Conservation (phyloP, 352 stramenopile genomes). For the Pythium apleroticum region DNA sequence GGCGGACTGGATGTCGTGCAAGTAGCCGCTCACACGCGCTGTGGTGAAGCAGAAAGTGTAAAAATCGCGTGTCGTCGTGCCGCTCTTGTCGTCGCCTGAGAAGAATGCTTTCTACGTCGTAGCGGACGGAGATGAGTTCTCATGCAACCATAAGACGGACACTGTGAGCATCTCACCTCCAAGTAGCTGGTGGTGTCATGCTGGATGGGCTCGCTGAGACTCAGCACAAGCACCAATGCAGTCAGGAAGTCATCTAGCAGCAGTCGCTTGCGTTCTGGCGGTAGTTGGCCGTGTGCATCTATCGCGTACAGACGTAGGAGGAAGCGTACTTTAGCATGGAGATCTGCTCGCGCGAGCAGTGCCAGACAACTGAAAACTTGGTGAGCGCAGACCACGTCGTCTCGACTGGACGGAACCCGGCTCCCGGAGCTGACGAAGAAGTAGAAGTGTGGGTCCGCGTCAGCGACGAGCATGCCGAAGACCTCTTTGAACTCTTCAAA, state of each 20-base stretch:
- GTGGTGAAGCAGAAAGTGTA: slow-evolving; percentile 67
- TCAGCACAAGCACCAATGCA: slow-evolving; percentile 43
- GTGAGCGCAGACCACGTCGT: slow-evolving; percentile 44
- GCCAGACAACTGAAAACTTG: slow-evolving; percentile 59
- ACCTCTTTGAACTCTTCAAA: slow-evolving; percentile 67
- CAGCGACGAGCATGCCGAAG: slow-evolving; percentile 68
- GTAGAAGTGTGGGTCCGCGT: slow-evolving; percentile 62
- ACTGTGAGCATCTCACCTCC: slow-evolving; percentile 27
- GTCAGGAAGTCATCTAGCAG: slow-evolving; percentile 46
- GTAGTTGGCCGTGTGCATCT: slow-evolving; percentile 41
- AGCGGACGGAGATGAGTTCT: not conserved
- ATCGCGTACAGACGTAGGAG: slow-evolving; percentile 53
- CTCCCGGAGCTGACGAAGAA: slow-evolving; percentile 45
- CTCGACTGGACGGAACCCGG: slow-evolving; percentile 9
- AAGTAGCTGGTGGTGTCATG: slow-evolving; percentile 27
- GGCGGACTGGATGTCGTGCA: slow-evolving; percentile 52
- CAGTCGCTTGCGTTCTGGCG: slow-evolving; percentile 38
- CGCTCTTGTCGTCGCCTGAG: slow-evolving; percentile 35
- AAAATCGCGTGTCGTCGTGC: slow-evolving; percentile 42
- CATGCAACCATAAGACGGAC: not conserved
- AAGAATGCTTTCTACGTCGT: slow-evolving; percentile 42
- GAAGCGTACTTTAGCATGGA: slow-evolving; percentile 62
- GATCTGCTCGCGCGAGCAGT: slow-evolving; percentile 48
- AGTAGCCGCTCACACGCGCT: slow-evolving; percentile 45
- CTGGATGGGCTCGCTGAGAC: slow-evolving; percentile 35